phyloP scores from a whole-genome alignment of 2,329 filamentous ascomycete genomes.

The Apiospora pterosperma region DNA sequence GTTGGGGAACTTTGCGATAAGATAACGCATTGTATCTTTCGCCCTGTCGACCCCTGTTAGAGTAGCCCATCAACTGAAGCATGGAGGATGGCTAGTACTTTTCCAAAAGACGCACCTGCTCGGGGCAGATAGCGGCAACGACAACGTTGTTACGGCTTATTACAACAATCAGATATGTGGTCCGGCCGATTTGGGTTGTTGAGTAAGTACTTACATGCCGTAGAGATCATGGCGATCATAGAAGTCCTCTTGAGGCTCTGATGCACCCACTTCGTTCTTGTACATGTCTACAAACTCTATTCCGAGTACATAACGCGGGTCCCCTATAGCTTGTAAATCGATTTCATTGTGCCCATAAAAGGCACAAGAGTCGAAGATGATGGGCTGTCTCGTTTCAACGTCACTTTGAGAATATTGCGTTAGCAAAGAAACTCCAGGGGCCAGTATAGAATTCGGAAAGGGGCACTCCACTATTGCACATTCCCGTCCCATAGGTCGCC shows the following conservation, averaged over 20 bases:
- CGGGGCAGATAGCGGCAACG: neutral
- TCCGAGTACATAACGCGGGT: slow-evolving; percentile 10
- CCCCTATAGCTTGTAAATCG: slow-evolving; percentile 16
- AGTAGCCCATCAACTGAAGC: neutral
- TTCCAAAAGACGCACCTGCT: neutral
- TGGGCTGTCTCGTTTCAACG: slow-evolving; percentile 17
- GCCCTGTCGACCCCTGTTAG: neutral
- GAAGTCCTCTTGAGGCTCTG: slow-evolving; percentile 26
- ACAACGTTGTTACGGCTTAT: neutral
- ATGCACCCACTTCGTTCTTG: slow-evolving; percentile 16
- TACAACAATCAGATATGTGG: no score
- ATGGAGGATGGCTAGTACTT: neutral
- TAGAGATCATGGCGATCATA: slow-evolving; percentile 28
- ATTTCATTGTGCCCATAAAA: slow-evolving; percentile 29
- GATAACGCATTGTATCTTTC: neutral
- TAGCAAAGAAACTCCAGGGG: no score
- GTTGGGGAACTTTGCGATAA: neutral
- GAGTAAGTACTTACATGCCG: neutral
- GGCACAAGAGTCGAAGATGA: slow-evolving; percentile 26
- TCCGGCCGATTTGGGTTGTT: no score
- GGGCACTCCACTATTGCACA: no score
- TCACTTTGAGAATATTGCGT: no score
- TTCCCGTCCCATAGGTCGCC: slow-evolving; percentile 29
- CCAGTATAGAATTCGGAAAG: no score
- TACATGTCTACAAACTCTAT: slow-evolving; percentile 16